Conservation (phyloP, 140 eudicot genomes). For the Anethum foeniculum region DNA sequence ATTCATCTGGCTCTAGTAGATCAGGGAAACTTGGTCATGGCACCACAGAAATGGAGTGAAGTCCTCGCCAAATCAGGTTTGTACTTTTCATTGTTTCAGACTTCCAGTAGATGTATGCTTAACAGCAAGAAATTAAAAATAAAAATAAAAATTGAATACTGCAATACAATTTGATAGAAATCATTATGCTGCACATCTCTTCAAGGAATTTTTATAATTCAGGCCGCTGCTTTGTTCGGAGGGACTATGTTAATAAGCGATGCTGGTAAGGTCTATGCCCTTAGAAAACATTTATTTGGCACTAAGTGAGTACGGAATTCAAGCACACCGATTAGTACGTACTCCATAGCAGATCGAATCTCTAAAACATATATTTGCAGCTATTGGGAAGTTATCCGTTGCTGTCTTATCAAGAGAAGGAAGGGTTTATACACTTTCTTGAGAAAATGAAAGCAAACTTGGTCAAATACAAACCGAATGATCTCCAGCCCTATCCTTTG, state of each 20-base stretch:
- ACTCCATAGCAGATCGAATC: conserved; percentile 76
- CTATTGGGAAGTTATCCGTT: conserved; percentile 88
- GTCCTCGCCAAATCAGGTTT: conserved; percentile 71
- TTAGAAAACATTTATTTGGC: conserved; percentile 87
- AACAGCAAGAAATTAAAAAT: no score
- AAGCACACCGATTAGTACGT: conserved; percentile 56
- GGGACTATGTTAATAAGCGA: conserved; percentile 80
- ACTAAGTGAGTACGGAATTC: conserved; percentile 67
- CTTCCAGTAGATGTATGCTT: no score
- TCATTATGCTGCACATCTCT: conserved; percentile 48
- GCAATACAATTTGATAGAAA: background rate
- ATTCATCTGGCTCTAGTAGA: conserved; percentile 75
- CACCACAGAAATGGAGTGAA: conserved; percentile 50
- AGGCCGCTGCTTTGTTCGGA: conserved; percentile 89
- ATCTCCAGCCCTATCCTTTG: conserved; percentile 73
- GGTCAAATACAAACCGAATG: conserved; percentile 79
- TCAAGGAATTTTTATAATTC: conserved; percentile 75
- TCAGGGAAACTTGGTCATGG: conserved; percentile 95
- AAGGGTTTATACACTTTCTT: conserved; percentile 73
- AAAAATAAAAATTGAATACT: no score
- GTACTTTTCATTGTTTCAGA: background rate
- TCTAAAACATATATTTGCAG: conserved; percentile 71
- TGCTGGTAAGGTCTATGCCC: conserved; percentile 72
- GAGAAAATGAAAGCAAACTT: conserved; percentile 78
- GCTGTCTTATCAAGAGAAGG: conserved; percentile 96